These are phyloP conservation scores for Neoascochyta sp. DNA, from an alignment of 2,329 filamentous ascomycete genomes.

Conservation along the genomic window DNA sequence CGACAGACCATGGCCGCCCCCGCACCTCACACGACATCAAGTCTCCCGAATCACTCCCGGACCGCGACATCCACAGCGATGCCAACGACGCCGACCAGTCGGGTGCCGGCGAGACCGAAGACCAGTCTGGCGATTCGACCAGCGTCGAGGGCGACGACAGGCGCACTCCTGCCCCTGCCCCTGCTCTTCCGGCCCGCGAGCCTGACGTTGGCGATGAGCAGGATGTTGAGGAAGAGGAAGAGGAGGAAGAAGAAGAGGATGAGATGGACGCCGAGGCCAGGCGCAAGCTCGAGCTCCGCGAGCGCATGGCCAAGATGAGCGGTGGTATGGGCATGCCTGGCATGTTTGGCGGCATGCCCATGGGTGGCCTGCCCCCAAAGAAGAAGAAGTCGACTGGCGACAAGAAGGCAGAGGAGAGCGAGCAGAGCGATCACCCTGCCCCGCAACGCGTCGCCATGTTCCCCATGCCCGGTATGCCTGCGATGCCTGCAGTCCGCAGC, in stretches of 20 bases:
- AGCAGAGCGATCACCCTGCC: conserved; percentile 23
- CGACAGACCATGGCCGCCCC: conserved; percentile 40
- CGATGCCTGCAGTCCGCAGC: conserved; percentile 58
- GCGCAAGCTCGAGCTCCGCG: conserved; percentile 81
- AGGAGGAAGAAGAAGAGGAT: conserved; percentile 71
- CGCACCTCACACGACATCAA: conserved; percentile 39
- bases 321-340: conserved; percentile 95
- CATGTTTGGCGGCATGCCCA: conserved; percentile 74
- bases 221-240: conserved; percentile 51
- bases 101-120: conserved; percentile 59
- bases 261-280: conserved; percentile 84
- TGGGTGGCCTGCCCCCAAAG: conserved; percentile 49
- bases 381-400: conserved; percentile 48
- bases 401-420: conserved; percentile 37
- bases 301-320: conserved; percentile 98
- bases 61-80: conserved; percentile 57
- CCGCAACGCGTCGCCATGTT: conserved; percentile 53
- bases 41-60: conserved; percentile 38
- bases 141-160: conserved; percentile 75
- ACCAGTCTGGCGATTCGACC: conserved; percentile 59
- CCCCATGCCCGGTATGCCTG: conserved; percentile 62
- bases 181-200: conserved; percentile 43
- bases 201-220: conserved; percentile 50
- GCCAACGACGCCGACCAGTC: conserved; percentile 65
- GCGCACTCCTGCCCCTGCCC: conserved; percentile 31